phyloP scores from a whole-genome alignment of 352 stramenopile species.

The Globisporangium heterothallicum region DNA sequence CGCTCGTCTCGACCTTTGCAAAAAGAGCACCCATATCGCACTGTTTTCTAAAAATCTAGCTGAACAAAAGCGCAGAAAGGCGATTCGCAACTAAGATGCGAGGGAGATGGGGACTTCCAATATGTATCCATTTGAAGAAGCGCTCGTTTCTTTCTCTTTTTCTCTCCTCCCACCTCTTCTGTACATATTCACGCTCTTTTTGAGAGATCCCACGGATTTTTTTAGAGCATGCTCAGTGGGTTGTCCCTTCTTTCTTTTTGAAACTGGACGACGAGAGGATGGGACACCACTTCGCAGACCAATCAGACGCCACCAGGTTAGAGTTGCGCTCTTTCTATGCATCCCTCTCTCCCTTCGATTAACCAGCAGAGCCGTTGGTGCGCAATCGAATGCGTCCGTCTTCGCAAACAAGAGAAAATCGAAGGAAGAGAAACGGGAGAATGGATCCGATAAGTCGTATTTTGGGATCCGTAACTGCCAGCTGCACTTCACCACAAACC shows the following conservation, averaged over 20 bases:
- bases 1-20: background rate
- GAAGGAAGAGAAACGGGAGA: too few species aligned
- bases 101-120: background rate
- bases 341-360: too few species aligned
- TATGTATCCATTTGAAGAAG: slow-evolving; percentile 1
- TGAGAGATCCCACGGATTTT: background rate
- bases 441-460: too few species aligned
- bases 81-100: background rate
- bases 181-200: background rate
- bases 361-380: too few species aligned
- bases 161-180: background rate
- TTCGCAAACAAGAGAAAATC: too few species aligned
- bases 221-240: background rate
- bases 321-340: too few species aligned
- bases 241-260: background rate
- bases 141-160: background rate
- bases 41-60: background rate
- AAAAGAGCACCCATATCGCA: background rate
- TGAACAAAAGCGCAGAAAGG: background rate
- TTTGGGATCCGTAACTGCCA: too few species aligned
- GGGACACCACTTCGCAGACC: background rate
- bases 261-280: background rate
- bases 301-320: background rate
- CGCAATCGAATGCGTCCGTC: too few species aligned
- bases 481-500: too few species aligned